phyloP scores from a whole-genome alignment of 352 stramenopile species.

The Blastocystis sp. region DNA sequence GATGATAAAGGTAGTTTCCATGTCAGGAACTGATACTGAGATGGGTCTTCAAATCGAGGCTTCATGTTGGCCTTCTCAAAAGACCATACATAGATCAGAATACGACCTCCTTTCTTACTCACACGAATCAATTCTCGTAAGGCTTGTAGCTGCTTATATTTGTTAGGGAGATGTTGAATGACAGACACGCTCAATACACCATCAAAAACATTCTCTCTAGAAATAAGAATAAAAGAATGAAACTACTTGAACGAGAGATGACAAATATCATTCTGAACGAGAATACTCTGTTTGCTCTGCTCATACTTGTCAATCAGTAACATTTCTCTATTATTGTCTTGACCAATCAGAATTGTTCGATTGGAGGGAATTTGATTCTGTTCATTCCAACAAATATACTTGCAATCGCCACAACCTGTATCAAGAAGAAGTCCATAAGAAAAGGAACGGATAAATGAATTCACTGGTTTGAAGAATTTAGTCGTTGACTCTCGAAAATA shows the following conservation, averaged over 20 bases:
- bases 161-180: constrained; percentile 44
- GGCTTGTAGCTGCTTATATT: constrained; percentile 32
- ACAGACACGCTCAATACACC: constrained; percentile 46
- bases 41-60: background rate
- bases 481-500: constrained; percentile 31
- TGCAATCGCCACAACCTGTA: constrained; percentile 45
- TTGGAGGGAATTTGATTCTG: background rate
- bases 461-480: constrained; percentile 57
- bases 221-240: background rate
- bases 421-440: constrained; percentile 12
- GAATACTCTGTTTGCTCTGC: background rate
- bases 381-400: constrained; percentile 34
- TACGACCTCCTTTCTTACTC: background rate
- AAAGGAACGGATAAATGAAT: constrained; percentile 36
- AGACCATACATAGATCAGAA: constrained; percentile 51
- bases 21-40: constrained; percentile 5
- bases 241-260: background rate
- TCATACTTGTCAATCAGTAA: constrained; percentile 29
- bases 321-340: constrained; percentile 34
- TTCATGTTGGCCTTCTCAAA: constrained; percentile 27
- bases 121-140: constrained; percentile 12
- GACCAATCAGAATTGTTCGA: constrained; percentile 6
- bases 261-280: constrained; percentile 22
- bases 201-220: background rate
- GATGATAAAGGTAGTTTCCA: constrained; percentile 12